Evolutionary conservation across 164 flowering plant genomes (phyloP).

Genomic region (Aristolochia californica): DNA sequence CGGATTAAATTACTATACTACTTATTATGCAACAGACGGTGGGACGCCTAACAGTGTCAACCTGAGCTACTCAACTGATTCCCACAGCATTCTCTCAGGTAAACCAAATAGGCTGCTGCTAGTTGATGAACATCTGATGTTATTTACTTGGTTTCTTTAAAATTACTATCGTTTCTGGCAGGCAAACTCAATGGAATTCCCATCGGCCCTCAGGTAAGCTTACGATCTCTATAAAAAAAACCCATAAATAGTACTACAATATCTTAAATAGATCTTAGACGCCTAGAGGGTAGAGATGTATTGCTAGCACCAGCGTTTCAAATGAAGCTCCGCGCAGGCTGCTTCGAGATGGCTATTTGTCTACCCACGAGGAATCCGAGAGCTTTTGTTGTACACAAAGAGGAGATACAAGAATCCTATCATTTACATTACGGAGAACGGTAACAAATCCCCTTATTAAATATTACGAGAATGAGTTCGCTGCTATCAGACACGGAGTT

Average conservation of each 20-base stretch:
- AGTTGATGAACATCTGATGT: not conserved
- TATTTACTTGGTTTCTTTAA: not conserved
- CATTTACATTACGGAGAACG: slow-evolving; percentile 20
- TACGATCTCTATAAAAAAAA: not conserved
- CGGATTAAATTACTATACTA: slow-evolving; percentile 34
- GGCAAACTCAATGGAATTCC: not conserved
- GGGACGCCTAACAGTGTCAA: not conserved
- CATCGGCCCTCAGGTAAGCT: slow-evolving; percentile 4
- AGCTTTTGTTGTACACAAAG: slow-evolving; percentile 16
- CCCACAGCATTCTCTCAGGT: slow-evolving; percentile 13
- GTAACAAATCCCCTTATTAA: slow-evolving; percentile 1
- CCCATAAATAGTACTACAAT: not conserved
- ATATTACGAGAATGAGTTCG: not conserved
- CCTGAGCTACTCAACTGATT: slow-evolving; percentile 15
- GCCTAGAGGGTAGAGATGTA: no score
- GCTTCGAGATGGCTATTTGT: slow-evolving; percentile 14
- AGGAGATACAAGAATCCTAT: slow-evolving; percentile 8
- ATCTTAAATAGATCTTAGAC: no score
- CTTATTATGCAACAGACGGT: slow-evolving; percentile 22
- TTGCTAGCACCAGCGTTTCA: no score
- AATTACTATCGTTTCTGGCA: not conserved
- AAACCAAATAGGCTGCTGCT: not conserved
- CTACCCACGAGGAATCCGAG: slow-evolving; percentile 20
- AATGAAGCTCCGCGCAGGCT: slow-evolving; percentile 12
- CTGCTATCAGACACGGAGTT: not conserved